Percentiles rank a stretch among this genome's conserved stretches.
phyloP scores from a whole-genome alignment of 2,329 filamentous ascomycete genomes.

The Fusarium sp. region DNA sequence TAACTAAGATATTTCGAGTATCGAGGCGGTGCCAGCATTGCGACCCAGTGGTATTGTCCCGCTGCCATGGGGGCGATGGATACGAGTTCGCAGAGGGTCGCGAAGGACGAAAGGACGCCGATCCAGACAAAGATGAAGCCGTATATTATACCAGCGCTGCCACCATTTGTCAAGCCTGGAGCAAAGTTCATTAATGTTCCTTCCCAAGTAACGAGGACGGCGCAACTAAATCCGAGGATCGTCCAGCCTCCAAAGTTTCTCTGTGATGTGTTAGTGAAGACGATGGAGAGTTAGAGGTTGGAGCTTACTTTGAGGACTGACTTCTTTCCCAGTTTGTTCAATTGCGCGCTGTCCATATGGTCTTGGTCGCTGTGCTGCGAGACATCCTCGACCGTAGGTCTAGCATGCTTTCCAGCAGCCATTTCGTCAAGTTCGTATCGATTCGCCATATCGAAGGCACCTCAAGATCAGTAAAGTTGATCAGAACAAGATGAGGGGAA shows the following conservation, averaged over 20 bases:
- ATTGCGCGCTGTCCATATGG: slow-evolving; percentile 35
- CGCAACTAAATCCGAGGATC: slow-evolving; percentile 44
- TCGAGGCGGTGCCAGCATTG: slow-evolving; percentile 38
- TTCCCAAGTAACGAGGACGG: slow-evolving; percentile 46
- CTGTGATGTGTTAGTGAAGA: slow-evolving; percentile 2
- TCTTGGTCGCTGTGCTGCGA: slow-evolving; percentile 31
- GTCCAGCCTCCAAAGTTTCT: slow-evolving; percentile 44
- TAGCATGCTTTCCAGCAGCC: slow-evolving; percentile 12
- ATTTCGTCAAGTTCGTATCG: slow-evolving; percentile 21
- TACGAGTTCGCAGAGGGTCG: slow-evolving; percentile 40
- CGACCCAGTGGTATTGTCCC: slow-evolving; percentile 43
- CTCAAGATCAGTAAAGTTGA: accelerated
- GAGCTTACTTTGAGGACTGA: slow-evolving; percentile 11
- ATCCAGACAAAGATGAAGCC: slow-evolving; percentile 64
- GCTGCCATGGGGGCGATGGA: slow-evolving; percentile 41
- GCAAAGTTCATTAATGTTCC: slow-evolving; percentile 45
- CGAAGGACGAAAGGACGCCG: slow-evolving; percentile 51
- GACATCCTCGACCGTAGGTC: slow-evolving; percentile 6
- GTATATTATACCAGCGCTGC: slow-evolving; percentile 57
- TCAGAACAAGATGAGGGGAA: background rate
- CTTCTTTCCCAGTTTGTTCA: slow-evolving; percentile 26
- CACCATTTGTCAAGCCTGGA: slow-evolving; percentile 41
- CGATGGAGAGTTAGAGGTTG: accelerated
- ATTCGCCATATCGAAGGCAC: background rate
- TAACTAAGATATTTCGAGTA: slow-evolving; percentile 49